Evolutionary conservation across 2,329 filamentous ascomycete genomes (phyloP), one percentile per base, ranked within the genome.

Genomic region (Neofusicoccum laricinum): DNA sequence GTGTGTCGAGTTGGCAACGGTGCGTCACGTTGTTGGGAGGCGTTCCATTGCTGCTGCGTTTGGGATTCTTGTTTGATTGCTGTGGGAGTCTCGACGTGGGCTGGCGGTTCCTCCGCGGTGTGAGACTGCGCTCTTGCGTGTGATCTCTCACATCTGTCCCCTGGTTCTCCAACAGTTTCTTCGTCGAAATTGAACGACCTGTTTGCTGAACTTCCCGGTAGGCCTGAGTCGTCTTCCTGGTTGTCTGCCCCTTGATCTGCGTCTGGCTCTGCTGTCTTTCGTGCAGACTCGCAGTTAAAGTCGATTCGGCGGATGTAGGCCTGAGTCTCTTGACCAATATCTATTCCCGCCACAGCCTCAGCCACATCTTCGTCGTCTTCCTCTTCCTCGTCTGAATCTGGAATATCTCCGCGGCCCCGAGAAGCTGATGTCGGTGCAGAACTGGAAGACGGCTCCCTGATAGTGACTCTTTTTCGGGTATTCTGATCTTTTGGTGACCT

Each of bases 271-370:
- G 8, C 14, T 17, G 36, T 36, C 12, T 36, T 14, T n/a, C 8
- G 41, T 15, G 40, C 34, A 30, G 40, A 64, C 2, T 19, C 34
- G 30, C 34, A 40, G 17, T 46, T 34, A 30, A 59, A 46, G 41
- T 64, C 43, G 41, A 64, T 64, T 14, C 19, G 50, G 21, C 43
- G 62, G n/a, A 64, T 64, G 19, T 57, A 49, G 7, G 62, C 62
- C 17, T 64, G 62, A 1, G 62, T 64, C n/a, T 64, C 62, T 21
- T 64, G 50, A 1, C 62, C 62, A 6, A 64, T 64, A n/a, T 55
- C 62, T 11, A 58, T 34, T 25, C 50, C 61, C 14, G 58, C 25
- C 32, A 41, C 51, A 8, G 62, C 40, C 21, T 50, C 17, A 12
- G 25, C 15, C 15, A 38, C 41, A 10, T 51, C n/a, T 2, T 59